Conservation (phyloP, 352 stramenopile genomes). For the Pythium rishiriense region DNA sequence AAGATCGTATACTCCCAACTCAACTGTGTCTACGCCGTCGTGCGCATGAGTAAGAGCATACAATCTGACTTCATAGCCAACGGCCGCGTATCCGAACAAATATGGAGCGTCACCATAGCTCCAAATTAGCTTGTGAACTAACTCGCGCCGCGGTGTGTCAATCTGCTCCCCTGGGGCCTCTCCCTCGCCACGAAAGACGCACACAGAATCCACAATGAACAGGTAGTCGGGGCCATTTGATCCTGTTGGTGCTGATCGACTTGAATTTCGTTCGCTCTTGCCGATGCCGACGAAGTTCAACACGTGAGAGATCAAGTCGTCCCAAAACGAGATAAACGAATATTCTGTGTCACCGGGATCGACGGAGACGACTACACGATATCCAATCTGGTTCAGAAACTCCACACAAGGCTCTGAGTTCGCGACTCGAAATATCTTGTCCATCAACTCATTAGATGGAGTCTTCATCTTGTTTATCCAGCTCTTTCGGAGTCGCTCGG, state of each 20-base stretch:
- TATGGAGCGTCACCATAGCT: conserved; percentile 36
- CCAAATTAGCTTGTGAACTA: conserved; percentile 32
- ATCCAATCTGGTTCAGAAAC: conserved; percentile 22
- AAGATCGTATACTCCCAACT: conserved; percentile 23
- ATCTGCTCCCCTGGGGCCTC: conserved; percentile 24
- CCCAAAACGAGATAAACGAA: conserved; percentile 39
- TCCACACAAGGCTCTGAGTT: conserved; percentile 27
- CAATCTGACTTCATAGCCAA: conserved; percentile 34
- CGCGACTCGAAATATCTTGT: conserved; percentile 27
- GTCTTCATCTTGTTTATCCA: conserved; percentile 21
- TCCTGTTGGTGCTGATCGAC: conserved; percentile 25
- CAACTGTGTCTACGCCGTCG: conserved; percentile 13
- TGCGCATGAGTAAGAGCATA: conserved; percentile 24
- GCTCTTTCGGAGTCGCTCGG: conserved; percentile 4
- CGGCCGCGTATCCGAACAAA: conserved; percentile 38
- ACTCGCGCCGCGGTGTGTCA: conserved; percentile 21
- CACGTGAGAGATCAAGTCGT: conserved; percentile 28
- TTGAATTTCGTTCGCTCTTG: conserved; percentile 30
- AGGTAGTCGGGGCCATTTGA: conserved; percentile 20
- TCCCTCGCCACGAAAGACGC: conserved; percentile 11
- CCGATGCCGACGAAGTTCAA: conserved; percentile 28
- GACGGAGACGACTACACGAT: conserved; percentile 16
- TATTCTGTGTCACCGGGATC: conserved; percentile 23
- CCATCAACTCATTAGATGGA: conserved; percentile 25
- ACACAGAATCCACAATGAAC: conserved; percentile 24